A percentile compares a stretch with the other conserved stretches of the same genome.
These are phyloP conservation scores for Paraphaeosphaeria sporulosa DNA, from an alignment of 2,329 filamentous ascomycete genomes.

Conservation along the genomic window DNA sequence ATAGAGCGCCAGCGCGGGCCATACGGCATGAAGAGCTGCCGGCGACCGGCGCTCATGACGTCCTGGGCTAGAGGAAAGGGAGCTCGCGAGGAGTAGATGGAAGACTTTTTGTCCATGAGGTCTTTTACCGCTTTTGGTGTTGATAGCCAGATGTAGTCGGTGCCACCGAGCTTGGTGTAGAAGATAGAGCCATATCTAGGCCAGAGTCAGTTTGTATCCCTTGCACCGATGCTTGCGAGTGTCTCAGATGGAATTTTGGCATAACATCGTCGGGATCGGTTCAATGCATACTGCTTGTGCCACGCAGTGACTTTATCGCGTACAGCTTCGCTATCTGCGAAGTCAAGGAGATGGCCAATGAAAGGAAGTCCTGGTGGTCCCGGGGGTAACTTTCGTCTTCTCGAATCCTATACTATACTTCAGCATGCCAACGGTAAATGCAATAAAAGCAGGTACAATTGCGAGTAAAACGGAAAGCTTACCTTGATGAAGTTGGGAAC, in stretches of 20 bases:
- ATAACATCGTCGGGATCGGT: too few relatives aligned
- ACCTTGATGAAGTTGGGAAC: conserved; percentile 43
- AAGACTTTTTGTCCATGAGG: conserved; percentile 62
- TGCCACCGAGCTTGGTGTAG: conserved; percentile 51
- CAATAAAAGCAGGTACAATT: neutral
- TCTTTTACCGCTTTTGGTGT: conserved; percentile 61
- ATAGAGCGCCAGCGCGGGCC: conserved; percentile 47
- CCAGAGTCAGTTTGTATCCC: neutral
- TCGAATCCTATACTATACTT: conserved; percentile 31
- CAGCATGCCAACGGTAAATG: too few relatives aligned
- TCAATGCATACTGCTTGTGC: conserved; percentile 29
- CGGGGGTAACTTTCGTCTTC: conserved; percentile 47
- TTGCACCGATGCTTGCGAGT: too few relatives aligned
- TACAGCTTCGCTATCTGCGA: conserved; percentile 44
- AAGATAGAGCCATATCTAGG: conserved; percentile 47
- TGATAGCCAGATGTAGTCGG: conserved; percentile 52
- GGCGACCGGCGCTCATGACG: conserved; percentile 56
- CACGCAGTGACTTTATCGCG: conserved; percentile 43
- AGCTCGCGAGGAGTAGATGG: conserved; percentile 59
- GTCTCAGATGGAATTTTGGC: too few relatives aligned
- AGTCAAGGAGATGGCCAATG: conserved; percentile 49
- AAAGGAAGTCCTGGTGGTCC: conserved; percentile 51
- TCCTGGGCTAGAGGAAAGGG: conserved; percentile 47
- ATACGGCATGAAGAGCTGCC: conserved; percentile 56
- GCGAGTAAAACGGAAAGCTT: neutral